A percentile compares a stretch with the other conserved stretches of the same genome.
phyloP scores from a whole-genome alignment of 2,329 filamentous ascomycete genomes.

The Hypoxylon sp. region DNA sequence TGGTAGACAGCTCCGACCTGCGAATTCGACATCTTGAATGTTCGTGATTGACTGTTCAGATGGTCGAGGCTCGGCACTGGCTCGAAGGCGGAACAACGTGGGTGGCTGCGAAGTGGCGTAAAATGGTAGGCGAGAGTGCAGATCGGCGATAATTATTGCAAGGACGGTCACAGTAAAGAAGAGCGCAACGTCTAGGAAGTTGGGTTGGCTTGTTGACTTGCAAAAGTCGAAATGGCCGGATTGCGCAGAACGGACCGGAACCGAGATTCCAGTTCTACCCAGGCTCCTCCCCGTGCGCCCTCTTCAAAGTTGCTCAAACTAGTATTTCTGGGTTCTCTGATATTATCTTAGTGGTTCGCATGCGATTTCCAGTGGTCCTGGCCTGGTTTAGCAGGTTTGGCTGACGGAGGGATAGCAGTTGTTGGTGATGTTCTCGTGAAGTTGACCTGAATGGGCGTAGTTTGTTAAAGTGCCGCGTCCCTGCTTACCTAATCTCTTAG shows the following conservation, averaged over 20 bases:
- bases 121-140: neutral
- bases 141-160: neutral
- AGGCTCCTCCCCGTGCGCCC: conserved; percentile 33
- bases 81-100: neutral
- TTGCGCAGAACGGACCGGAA: conserved; percentile 21
- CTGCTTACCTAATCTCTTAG: conserved; percentile 49
- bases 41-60: conserved; percentile 18
- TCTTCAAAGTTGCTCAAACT: conserved; percentile 25
- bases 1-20: conserved; percentile 84
- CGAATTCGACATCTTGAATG: conserved; percentile 69
- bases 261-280: conserved; percentile 22
- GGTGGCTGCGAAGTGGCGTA: conserved; percentile 7
- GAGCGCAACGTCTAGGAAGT: conserved; percentile 11
- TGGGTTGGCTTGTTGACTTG: conserved; percentile 24
- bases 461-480: conserved; percentile 44
- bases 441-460: conserved; percentile 42
- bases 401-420: conserved; percentile 25
- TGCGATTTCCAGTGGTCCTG: conserved; percentile 27
- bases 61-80: conserved; percentile 8
- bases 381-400: conserved; percentile 29
- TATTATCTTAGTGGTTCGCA: conserved; percentile 25
- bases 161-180: neutral
- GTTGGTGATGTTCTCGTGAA: conserved; percentile 51
- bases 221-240: conserved; percentile 27
- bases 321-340: conserved; percentile 26